Evolutionary conservation across 2,329 filamentous ascomycete species (phyloP), one percentile per base, ranked within the genome.

Genomic region (Xylogone sp.): DNA sequence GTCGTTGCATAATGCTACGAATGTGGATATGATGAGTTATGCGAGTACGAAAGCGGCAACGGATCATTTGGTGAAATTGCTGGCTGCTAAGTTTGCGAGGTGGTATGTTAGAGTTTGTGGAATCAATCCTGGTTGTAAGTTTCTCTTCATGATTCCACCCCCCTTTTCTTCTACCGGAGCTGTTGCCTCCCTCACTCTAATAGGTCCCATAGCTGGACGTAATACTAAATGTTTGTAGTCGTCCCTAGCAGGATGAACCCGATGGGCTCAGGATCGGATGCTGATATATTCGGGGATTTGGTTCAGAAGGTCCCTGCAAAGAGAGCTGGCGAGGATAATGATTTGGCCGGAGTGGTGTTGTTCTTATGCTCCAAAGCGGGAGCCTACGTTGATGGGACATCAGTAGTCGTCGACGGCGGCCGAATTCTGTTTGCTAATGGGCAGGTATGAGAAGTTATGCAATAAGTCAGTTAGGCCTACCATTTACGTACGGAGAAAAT

Each of bases 11-110:
- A 78, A 77, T 59, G 71, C 61, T 1, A 79, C 76, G 1, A 79
- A 79, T 55, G 68, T 79, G 3, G 76, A 79, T 53, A 62, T 79
- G 59, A 78, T 74, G 4, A 76, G 72, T 56, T 79, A 79, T 53
- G 75, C 75, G 0, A 61, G 71, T 0, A 78, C 73, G 55, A 79
- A 79, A 56, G 76, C 76, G 1, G 76, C 74, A 0, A 77, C 75
- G 1, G 76, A 79, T 60, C 76, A 79, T 65, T 58, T 78, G 13
- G 75, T 78, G 2, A 67, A 59, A 46, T 59, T 79, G 49, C 55
- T 80, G 50, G 76, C 76, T 5, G 68, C 69, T 6, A 79, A 79
- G 56, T 78, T 75, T 52, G 63, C 62, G 20, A 63, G 66, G 48
- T 72, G 68, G 56, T 74, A 74, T 62, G 68, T 74, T 12, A 58